These are phyloP conservation scores for Diplodia scrobiculata DNA, from an alignment of 2,329 filamentous ascomycete genomes.

Conservation along the genomic window DNA sequence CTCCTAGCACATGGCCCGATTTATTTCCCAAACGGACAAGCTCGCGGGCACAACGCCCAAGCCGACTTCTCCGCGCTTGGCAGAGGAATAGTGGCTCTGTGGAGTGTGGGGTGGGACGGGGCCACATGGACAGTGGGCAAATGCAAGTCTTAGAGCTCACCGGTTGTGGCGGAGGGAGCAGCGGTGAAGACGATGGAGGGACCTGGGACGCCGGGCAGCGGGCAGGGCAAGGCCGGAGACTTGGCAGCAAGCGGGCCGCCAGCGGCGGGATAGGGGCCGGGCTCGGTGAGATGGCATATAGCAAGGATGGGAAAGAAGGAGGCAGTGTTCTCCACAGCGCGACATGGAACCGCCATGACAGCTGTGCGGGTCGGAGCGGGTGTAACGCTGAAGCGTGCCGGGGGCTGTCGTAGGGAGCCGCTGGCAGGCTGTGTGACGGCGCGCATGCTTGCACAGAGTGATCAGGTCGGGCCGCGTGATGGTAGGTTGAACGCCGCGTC, in stretches of 20 bases:
- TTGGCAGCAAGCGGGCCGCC: slow-evolving; percentile 22
- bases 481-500: slow-evolving; percentile 5
- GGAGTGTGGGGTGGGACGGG: not conserved
- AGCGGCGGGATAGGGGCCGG: slow-evolving; percentile 3
- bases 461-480: slow-evolving; percentile 20
- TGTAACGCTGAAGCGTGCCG: slow-evolving; percentile 19
- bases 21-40: slow-evolving; percentile 13
- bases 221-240: slow-evolving; percentile 1
- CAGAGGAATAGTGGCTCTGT: slow-evolving; percentile 17
- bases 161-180: slow-evolving; percentile 8
- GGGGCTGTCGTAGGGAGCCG: not conserved
- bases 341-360: slow-evolving; percentile 6
- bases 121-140: slow-evolving; percentile 22
- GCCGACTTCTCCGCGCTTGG: slow-evolving; percentile 18
- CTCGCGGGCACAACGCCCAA: slow-evolving; percentile 5
- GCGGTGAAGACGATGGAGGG: slow-evolving; percentile 20
- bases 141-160: slow-evolving; percentile 21
- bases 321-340: slow-evolving; percentile 14
- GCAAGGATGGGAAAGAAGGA: slow-evolving; percentile 20
- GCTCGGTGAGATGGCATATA: not conserved
- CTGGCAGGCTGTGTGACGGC: not conserved
- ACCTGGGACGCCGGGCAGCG: not conserved
- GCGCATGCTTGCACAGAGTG: slow-evolving; percentile 17
- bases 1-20: slow-evolving; percentile 27
- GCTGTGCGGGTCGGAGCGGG: slow-evolving; percentile 23